These are phyloP conservation scores for Pseudogymnoascus destructans DNA, from an alignment of 2,329 filamentous ascomycete genomes.

Conservation along the genomic window DNA sequence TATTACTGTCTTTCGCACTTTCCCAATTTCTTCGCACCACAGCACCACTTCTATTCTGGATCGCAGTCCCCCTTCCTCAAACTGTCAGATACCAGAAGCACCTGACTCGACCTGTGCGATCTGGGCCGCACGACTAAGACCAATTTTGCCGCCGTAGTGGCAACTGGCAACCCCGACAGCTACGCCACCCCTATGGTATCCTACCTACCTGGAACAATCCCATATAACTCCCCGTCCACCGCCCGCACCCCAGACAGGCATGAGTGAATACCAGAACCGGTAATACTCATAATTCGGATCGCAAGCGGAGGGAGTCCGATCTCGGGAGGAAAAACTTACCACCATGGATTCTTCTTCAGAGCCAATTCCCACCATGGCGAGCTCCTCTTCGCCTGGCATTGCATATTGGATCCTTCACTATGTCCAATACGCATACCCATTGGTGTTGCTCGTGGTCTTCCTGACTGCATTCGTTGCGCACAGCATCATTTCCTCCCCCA, in stretches of 20 bases:
- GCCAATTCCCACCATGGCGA: not conserved
- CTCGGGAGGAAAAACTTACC: not conserved
- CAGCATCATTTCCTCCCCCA: slow-evolving; percentile 40
- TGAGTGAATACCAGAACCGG: slow-evolving; percentile 2
- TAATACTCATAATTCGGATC: slow-evolving; percentile 1
- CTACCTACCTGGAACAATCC: not conserved
- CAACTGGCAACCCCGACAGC: not conserved
- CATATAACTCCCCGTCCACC: not conserved
- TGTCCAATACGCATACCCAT: slow-evolving; percentile 40
- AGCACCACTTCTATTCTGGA: not conserved
- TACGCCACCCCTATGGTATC: not conserved
- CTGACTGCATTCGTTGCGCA: slow-evolving; percentile 46
- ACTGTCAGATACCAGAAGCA: not conserved
- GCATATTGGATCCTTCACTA: slow-evolving; percentile 18
- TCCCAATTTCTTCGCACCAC: not conserved
- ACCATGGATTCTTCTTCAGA: not conserved
- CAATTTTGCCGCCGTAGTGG: not conserved
- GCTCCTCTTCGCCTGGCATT: not conserved
- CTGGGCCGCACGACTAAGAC: not conserved
- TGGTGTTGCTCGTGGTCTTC: slow-evolving; percentile 52
- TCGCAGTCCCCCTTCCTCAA: not conserved
- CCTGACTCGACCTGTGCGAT: not conserved
- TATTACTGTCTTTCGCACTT: not conserved
- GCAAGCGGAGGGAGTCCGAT: not conserved
- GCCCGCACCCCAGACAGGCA: not conserved